phyloP scores from a whole-genome alignment of 2,329 filamentous ascomycete species.

The Zasmidium citrigriseum region DNA sequence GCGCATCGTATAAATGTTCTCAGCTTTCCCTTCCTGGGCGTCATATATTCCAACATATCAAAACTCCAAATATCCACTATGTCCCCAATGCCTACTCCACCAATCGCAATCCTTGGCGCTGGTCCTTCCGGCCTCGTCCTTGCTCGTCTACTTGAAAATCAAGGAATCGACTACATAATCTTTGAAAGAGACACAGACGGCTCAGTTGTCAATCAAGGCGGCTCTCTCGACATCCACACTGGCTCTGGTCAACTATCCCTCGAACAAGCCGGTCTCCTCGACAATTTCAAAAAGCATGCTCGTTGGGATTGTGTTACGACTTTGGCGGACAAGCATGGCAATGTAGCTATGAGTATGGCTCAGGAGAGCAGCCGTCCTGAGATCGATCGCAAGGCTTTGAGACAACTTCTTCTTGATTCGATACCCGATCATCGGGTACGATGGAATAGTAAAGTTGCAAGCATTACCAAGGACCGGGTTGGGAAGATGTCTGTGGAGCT shows the following conservation, averaged over 20 bases:
- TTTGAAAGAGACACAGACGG: conserved; percentile 30
- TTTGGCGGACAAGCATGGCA: conserved; percentile 23
- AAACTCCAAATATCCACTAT: conserved; percentile 1
- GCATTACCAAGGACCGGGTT: conserved; percentile 21
- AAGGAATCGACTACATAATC: conserved; percentile 27
- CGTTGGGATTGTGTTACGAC: conserved; percentile 26
- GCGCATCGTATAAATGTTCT: no score
- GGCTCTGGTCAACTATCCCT: conserved; percentile 32
- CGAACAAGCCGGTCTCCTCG: conserved; percentile 31
- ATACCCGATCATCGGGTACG: conserved; percentile 36
- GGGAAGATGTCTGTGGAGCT: conserved; percentile 30
- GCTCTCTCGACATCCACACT: conserved; percentile 35
- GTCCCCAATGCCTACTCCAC: conserved; percentile 6
- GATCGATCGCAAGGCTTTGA: conserved; percentile 42
- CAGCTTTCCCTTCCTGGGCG: no score
- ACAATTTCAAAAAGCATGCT: conserved; percentile 30
- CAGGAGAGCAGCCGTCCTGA: conserved; percentile 39
- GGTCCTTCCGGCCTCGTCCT: conserved; percentile 35
- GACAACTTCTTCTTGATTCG: conserved; percentile 39
- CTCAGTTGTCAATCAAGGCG: conserved; percentile 22
- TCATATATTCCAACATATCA: no score
- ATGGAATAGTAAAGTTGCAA: conserved; percentile 35
- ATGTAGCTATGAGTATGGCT: conserved; percentile 15
- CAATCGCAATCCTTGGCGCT: conserved; percentile 37
- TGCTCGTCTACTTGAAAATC: conserved; percentile 28